Evolutionary conservation across 2,329 filamentous ascomycete genomes (phyloP), one percentile per base, ranked within the genome.

Genomic region (Cryphonectria radicalis): DNA sequence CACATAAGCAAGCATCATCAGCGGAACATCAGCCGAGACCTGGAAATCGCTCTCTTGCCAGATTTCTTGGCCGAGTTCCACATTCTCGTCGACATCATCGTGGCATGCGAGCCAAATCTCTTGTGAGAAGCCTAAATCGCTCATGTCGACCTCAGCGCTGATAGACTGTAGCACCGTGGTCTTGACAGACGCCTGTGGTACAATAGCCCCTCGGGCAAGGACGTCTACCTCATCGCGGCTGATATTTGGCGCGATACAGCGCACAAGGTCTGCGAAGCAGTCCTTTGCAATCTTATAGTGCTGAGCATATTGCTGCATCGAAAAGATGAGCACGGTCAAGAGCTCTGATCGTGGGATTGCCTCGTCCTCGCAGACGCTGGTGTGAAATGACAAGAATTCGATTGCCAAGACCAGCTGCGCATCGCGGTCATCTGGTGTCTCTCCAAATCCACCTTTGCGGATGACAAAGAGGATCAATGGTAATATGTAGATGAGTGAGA

Each of bases 271-370:
- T 68, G 92, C 87, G 74, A 99, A 89, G 77, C 94, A 97, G 81
- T 99, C 96, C 80, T 95, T 97, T 82, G 98, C 90, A 71, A 95
- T 85, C 81, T 97, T 97, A 84, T 98, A 98, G 81, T 99, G 96
- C 78, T 97, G 94, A 62, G 90, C 92, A 80, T 97, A 97, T 72
- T 84, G 88, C 79, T 97, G 93, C 93, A 99, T 97, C 1, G 94
- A 92, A 62, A 85, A 85, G 70, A 97, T 91, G 53, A 99, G 84
- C 4, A 88, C 86, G 2, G 88, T 84, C 4, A 98, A 81, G 53
- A 97, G 85, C 71, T 94, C 89, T 67, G 88, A 86, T 11, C 96
- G 90, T 42, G 95, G 94, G 37, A 98, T 87, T 43, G 90, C 88
- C 67, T 88, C 85, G 76, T 97, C 92, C 42, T 89, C 86, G 78